phyloP scores from a whole-genome alignment of 108 stramenopile genomes.

The Schizochytrium sp. region DNA sequence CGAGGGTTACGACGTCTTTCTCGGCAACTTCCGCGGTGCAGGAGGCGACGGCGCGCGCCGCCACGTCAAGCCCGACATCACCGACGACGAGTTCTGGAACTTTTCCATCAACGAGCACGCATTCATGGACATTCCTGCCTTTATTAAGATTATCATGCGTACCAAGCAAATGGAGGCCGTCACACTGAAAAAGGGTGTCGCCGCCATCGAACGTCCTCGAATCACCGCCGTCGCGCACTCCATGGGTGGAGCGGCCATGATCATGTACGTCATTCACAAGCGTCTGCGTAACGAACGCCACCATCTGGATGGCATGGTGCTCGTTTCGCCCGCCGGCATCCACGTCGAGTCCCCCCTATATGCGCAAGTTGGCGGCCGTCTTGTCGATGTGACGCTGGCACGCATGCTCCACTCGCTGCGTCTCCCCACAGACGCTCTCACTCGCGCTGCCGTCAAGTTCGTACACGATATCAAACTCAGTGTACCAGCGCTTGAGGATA shows the following conservation, averaged over 20 bases:
- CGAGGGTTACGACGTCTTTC: conserved; percentile 22
- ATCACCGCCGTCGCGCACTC: conserved; percentile 13
- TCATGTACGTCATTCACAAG: conserved; percentile 2
- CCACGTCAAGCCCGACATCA: neutral
- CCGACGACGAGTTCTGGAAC: neutral
- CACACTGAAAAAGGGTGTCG: neutral
- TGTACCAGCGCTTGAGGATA: neutral
- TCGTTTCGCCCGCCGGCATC: neutral
- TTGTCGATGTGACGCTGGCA: neutral
- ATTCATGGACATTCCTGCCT: conserved; percentile 6
- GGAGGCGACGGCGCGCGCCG: neutral
- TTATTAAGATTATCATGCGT: neutral
- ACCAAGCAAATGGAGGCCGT: neutral
- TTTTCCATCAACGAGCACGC: conserved; percentile 27
- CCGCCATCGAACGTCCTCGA: neutral
- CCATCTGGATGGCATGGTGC: neutral
- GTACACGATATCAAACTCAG: conserved; percentile 7
- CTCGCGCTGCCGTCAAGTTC: neutral
- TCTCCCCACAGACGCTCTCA: neutral
- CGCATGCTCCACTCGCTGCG: neutral
- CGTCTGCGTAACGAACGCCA: neutral
- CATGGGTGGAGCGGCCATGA: conserved; percentile 1
- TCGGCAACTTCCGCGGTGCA: conserved; percentile 22
- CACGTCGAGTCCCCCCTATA: neutral
- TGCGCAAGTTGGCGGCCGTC: neutral